Evolutionary conservation across 1,284 basidiomycete species (phyloP).

Genomic region (Ceratobasidium theobromae): DNA sequence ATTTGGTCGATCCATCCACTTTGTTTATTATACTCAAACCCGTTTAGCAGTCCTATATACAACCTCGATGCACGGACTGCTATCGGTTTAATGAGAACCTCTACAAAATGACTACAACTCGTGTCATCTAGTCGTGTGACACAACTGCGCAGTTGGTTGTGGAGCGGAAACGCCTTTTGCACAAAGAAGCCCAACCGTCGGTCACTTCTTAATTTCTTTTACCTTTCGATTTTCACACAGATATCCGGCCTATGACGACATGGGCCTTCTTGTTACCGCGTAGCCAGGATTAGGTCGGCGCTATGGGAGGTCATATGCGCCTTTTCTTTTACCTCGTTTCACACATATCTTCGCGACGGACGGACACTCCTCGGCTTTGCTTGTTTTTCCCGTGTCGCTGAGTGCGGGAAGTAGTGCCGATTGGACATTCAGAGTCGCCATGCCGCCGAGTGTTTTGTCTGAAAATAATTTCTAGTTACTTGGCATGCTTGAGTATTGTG

Average conservation of each 20-base stretch:
- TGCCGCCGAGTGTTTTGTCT: slow-evolving; percentile 2
- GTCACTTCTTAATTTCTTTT: slow-evolving; percentile 16
- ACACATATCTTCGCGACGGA: neutral
- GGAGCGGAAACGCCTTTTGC: slow-evolving; percentile 19
- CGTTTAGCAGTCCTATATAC: too few relatives aligned
- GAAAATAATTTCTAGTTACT: neutral
- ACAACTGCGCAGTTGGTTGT: neutral
- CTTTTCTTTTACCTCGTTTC: neutral
- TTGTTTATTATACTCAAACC: too few relatives aligned
- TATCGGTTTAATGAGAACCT: too few relatives aligned
- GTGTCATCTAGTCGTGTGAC: too few relatives aligned
- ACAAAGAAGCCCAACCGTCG: neutral
- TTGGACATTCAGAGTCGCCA: neutral
- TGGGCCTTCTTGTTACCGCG: neutral
- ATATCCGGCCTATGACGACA: neutral
- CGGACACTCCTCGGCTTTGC: slow-evolving; percentile 9
- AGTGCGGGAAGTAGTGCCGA: neutral
- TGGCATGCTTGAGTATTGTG: neutral
- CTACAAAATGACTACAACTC: too few relatives aligned
- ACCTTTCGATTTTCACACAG: neutral
- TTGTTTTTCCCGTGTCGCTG: neutral
- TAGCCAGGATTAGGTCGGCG: neutral
- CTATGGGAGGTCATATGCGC: slow-evolving; percentile 12
- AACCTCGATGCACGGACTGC: too few relatives aligned
- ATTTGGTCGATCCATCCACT: too few relatives aligned